Percentiles rank a stretch among this genome's conserved stretches.
Evolutionary conservation across 1,284 basidiomycete genomes (phyloP).

Genomic region (Leccinum laetum): DNA sequence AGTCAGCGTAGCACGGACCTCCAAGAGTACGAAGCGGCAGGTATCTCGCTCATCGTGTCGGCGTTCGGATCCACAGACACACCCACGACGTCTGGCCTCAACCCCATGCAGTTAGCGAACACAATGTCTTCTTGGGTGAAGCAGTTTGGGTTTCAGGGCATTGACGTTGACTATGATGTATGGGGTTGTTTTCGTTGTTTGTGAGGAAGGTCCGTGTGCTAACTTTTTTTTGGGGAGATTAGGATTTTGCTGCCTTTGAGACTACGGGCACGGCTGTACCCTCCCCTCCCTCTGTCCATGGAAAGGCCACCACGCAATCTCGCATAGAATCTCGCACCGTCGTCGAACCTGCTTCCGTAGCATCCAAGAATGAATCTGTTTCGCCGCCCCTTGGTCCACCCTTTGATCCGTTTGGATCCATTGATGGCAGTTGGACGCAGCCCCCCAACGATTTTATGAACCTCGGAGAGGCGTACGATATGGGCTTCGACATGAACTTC

Average conservation of each 20-base stretch:
- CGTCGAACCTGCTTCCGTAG: conserved; percentile 10
- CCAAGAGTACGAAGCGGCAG: conserved; percentile 49
- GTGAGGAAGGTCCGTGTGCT: background rate
- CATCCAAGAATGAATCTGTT: conserved; percentile 17
- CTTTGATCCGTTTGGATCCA: conserved; percentile 40
- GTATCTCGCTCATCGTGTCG: conserved; percentile 54
- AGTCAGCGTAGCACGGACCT: conserved; percentile 43
- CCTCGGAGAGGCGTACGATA: conserved; percentile 45
- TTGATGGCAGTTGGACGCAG: conserved; percentile 45
- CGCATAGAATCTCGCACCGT: conserved; percentile 18
- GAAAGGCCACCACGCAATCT: conserved; percentile 25
- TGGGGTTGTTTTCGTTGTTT: background rate
- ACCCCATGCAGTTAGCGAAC: conserved; percentile 42
- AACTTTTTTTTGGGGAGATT: background rate
- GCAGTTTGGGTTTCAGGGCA: conserved; percentile 49
- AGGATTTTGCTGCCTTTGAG: conserved; percentile 49
- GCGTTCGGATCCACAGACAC: conserved; percentile 43
- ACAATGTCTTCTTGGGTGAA: conserved; percentile 49
- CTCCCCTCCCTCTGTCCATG: conserved; percentile 53
- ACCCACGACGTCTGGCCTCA: conserved; percentile 42
- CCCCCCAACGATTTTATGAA: conserved; percentile 40
- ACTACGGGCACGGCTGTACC: conserved; percentile 37
- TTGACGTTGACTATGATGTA: conserved; percentile 56
- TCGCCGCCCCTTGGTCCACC: conserved; percentile 19
- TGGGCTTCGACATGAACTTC: conserved; percentile 50